A percentile compares a stretch with the other conserved stretches of the same genome.
Evolutionary conservation across 768 basidiomycete species (phyloP).

Genomic region (Boletus subparvulus): DNA sequence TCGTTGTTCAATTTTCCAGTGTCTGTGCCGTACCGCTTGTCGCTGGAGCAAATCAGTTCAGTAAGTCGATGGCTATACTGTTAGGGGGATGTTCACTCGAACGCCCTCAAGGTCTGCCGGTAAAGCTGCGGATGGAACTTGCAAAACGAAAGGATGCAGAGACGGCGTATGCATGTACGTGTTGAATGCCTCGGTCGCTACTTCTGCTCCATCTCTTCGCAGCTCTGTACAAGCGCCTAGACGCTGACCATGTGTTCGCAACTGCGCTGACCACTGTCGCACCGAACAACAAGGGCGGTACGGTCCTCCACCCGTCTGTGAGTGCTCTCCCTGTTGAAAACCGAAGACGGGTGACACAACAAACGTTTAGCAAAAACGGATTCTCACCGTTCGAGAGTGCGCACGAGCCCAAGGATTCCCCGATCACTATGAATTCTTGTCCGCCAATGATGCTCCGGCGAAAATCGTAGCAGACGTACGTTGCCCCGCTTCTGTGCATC

Average conservation of each 20-base stretch:
- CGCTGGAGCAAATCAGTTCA: conserved; percentile 49
- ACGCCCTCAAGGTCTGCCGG: conserved; percentile 41
- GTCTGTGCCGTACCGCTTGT: conserved; percentile 55
- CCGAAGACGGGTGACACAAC: not conserved
- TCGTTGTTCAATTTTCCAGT: conserved; percentile 29
- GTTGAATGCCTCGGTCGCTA: not conserved
- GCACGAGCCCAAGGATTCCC: conserved; percentile 81
- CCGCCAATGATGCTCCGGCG: conserved; percentile 36
- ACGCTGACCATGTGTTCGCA: conserved; percentile 51
- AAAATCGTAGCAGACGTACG: conserved; percentile 53
- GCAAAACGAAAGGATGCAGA: conserved; percentile 28
- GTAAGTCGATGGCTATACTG: conserved; percentile 33
- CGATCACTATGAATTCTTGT: conserved; percentile 63
- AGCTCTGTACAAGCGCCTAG: conserved; percentile 61
- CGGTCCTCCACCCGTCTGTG: conserved; percentile 48
- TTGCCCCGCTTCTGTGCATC: conserved; percentile 7
- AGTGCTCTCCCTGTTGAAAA: conserved; percentile 8
- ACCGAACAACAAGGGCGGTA: conserved; percentile 51
- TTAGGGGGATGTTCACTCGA: not conserved
- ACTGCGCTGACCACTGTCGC: conserved; percentile 60
- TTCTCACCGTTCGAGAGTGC: conserved; percentile 63
- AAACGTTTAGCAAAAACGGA: conserved; percentile 60
- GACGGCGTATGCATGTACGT: conserved; percentile 29
- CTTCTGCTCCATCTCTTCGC: conserved; percentile 8
- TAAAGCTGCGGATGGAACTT: conserved; percentile 38